These are phyloP conservation scores for Aureobasidium sp. DNA, from an alignment of 2,329 filamentous ascomycete species.

Conservation along the genomic window DNA sequence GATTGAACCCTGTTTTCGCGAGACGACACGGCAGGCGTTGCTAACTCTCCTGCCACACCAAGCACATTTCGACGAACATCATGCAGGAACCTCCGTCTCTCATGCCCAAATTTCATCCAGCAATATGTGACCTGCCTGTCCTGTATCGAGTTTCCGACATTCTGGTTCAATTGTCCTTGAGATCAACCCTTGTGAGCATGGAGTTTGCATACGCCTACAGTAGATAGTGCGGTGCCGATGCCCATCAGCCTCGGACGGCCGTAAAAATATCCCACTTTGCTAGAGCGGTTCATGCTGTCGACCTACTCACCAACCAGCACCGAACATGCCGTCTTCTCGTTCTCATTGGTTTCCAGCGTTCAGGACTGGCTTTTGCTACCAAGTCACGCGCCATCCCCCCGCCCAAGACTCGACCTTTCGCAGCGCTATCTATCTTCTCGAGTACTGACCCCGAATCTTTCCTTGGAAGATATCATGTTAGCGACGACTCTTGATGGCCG, in stretches of 20 bases:
- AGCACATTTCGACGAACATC: neutral
- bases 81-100: slow-evolving; percentile 6
- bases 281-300: neutral
- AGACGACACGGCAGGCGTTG: slow-evolving; percentile 9
- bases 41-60: neutral
- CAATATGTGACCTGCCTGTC: neutral
- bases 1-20: neutral
- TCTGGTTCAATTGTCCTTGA: neutral
- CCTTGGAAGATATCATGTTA: neutral
- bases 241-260: neutral
- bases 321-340: neutral
- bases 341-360: slow-evolving; percentile 11
- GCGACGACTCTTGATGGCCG: neutral
- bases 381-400: neutral
- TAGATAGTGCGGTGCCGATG: neutral
- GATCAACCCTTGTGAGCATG: neutral
- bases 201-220: neutral
- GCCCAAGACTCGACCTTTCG: neutral
- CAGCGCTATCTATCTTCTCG: neutral
- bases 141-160: neutral
- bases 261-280: neutral
- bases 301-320: neutral
- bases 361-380: neutral
- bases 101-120: neutral
- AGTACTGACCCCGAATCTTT: neutral